Base-by-base conservation (phyloP, 2,329 filamentous ascomycete species). In the Fusarium sarcochroum region DNA sequence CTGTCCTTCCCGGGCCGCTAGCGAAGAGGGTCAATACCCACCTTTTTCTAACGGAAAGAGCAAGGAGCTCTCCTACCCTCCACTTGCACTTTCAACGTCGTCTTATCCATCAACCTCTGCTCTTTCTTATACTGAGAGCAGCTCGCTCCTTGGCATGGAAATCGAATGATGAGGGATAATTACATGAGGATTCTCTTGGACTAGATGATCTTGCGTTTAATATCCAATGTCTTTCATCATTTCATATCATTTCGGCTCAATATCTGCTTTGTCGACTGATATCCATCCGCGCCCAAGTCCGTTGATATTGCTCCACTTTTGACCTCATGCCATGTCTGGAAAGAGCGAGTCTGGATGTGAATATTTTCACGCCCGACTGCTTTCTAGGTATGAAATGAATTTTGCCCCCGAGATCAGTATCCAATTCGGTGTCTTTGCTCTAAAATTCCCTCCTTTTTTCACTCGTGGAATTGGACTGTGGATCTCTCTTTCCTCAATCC, bases 1-100 rank as follows among this genome's bases (percentile, higher is more conserved):
- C 67, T 69, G 59, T 68, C 69, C 70, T 69, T 73, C 70, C 69
- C 71, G 71, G 71, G 65, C 71, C 72, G 69, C 58, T 70, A 68
- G 58, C 54, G 59, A 70, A 57, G 58, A 57, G 66, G 66, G 49
- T 58, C 44, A 32, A 37, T 51, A 35, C 44, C 66, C 66, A 67
- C 62, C 40, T 38, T 51, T 50, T 50, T 34, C 40, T 35, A 47
- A 63, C 58, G 25, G 58, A 63, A 69, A 46, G 66, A 62, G 62
- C 46, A 49, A 51, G 61, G 46, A 47, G 50, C 63, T 62, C 40
- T 59, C 44, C 25, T n/a, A n/a, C 9, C 25, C 10, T 44, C 25
- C 20, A n/a, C 18, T 30, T 35, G 23, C 49, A 15, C 27, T 45
- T 25, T 40, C 40, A 61, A 48, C 37, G 40, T 40, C 45, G 25